A percentile compares a stretch with the other conserved stretches of the same genome.
Evolutionary conservation across 2,329 filamentous ascomycete species (phyloP).

Genomic region (Penicillium palitans): DNA sequence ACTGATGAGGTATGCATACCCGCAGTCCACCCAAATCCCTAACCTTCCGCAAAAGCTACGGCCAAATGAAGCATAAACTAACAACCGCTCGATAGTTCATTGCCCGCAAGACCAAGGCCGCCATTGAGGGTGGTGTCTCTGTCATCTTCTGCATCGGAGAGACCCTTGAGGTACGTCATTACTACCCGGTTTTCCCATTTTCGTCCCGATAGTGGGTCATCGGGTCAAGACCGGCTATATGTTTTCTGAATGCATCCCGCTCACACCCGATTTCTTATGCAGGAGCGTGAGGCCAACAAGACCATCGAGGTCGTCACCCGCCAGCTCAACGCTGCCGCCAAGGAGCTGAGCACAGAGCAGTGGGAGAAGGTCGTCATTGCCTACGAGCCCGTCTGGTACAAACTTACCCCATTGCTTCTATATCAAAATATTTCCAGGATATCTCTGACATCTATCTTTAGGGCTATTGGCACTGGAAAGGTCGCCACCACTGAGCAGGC

Average conservation of each 20-base stretch:
- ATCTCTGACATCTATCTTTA: slow-evolving; percentile 24
- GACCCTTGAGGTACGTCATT: slow-evolving; percentile 66
- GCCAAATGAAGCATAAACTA: neutral
- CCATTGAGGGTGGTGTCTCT: slow-evolving; percentile 78
- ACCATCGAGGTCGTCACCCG: slow-evolving; percentile 72
- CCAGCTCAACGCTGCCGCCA: slow-evolving; percentile 80
- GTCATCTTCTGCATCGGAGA: slow-evolving; percentile 99
- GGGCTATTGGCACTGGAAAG: slow-evolving; percentile 85
- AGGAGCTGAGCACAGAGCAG: slow-evolving; percentile 66
- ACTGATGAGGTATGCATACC: slow-evolving; percentile 60
- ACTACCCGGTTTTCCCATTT: slow-evolving; percentile 19
- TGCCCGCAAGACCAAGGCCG: slow-evolving; percentile 91
- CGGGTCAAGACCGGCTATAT: slow-evolving; percentile 16
- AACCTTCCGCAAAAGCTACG: neutral
- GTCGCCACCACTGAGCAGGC: slow-evolving; percentile 86
- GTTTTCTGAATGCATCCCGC: slow-evolving; percentile 20
- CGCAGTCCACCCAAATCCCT: neutral
- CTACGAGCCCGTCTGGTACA: slow-evolving; percentile 98
- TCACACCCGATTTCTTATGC: slow-evolving; percentile 27
- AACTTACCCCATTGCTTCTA: neutral
- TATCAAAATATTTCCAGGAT: slow-evolving; percentile 7
- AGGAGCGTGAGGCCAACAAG: slow-evolving; percentile 79
- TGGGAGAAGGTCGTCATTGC: slow-evolving; percentile 95
- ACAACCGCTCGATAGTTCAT: slow-evolving; percentile 56
- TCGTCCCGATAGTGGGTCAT: slow-evolving; percentile 22